Conservation (phyloP, 345 rosid genomes). For the Camelina hispida region DNA sequence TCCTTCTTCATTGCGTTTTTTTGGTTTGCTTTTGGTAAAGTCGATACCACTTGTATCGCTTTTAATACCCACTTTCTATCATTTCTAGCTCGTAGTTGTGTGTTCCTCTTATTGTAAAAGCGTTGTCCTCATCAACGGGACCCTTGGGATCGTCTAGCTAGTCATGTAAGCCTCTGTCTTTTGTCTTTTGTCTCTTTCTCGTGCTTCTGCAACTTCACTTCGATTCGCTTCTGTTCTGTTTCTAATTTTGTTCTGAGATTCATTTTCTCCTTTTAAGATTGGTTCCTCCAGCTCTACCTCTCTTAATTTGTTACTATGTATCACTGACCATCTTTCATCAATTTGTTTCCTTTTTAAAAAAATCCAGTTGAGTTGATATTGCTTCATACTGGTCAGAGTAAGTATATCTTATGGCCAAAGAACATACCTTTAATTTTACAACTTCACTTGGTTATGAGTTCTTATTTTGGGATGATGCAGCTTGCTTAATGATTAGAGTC, state of each 20-base stretch:
- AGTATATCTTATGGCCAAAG: not conserved
- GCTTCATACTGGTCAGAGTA: conserved; percentile 16
- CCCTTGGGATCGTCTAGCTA: conserved; percentile 4
- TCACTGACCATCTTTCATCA: not conserved
- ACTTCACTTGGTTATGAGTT: not conserved
- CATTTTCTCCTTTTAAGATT: not conserved
- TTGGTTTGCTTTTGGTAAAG: conserved; percentile 17
- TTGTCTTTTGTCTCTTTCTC: conserved; percentile 20
- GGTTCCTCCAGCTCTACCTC: not conserved
- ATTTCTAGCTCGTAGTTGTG: conserved; percentile 4
- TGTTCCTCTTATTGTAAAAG: conserved; percentile 19
- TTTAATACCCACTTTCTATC: conserved; percentile 10
- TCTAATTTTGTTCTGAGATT: conserved; percentile 20
- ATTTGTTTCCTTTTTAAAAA: not conserved
- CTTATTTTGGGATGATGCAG: conserved; percentile 8
- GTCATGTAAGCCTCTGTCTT: conserved; percentile 34
- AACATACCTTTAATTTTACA: not conserved
- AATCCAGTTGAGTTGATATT: not conserved
- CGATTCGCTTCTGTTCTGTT: conserved; percentile 5
- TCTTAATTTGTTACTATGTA: not conserved
- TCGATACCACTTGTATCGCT: conserved; percentile 36
- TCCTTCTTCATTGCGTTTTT: not conserved
- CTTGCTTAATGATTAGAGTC: conserved; percentile 7
- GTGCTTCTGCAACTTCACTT: conserved; percentile 26
- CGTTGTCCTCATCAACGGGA: conserved; percentile 9